Evolutionary conservation across 202 grass and related monocot genomes (phyloP), one percentile per base, ranked within the genome.

Genomic region (Elaeis oleifera): DNA sequence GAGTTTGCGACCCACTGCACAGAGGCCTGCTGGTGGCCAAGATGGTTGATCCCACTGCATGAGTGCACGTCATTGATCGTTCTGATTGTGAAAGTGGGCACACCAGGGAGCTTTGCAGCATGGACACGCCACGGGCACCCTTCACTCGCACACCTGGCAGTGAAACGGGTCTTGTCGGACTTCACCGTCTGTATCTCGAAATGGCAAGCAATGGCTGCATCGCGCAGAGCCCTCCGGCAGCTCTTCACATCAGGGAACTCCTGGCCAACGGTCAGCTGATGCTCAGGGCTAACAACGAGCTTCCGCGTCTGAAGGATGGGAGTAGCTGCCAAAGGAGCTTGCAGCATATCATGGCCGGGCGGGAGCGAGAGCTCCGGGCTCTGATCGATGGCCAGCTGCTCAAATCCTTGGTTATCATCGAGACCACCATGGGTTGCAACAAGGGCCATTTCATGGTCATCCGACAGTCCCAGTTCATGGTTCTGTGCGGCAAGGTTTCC

Each of bases 171-270:
- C 77, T 97, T 97, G 67, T 97, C 92, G 13, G 88, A 92, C 74
- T 97, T 97, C 27, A 97, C 92, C 0, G 94, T 97, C 68, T 97
- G 94, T 21, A 97, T 89, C 79, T 97, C 94, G 31, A 97, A 97
- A 71, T 92, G 94, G 76, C 94, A 97, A 50, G 84, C 84, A 19
- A 97, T 97, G 58, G 94, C 94, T 0, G 94, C 81, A 76, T 92
- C 77, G 16, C 94, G 79, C 76, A 97, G 85, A 19, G 94, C 94
- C 50, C 94, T 80, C 57, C 94, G 88, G 68, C 94, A 97, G 57
- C 88, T 89, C 80, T 89, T 97, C 54, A 97, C 94, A 49, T 97
- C 88, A 0, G 84, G 24, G 51, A 86, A 97, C 23, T 97, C 94
- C 78, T 92, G 88, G 29, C 94, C 94, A 11, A 97, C 88, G 1